Evolutionary conservation across 164 flowering plant genomes (phyloP).

Genomic region (Saururus chinensis): DNA sequence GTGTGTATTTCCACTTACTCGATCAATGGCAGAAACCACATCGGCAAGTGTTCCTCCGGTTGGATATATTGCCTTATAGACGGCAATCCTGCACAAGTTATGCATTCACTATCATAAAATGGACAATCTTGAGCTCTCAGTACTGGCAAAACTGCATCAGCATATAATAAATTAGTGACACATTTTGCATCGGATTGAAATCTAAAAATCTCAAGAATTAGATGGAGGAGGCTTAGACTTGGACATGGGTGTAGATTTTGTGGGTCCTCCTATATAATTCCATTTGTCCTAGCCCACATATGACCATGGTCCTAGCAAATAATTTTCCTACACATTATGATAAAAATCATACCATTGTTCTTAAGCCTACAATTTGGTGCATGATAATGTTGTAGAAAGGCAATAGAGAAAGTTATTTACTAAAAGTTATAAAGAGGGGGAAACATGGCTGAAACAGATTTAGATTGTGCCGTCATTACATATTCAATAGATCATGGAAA

Average conservation of each 20-base stretch:
- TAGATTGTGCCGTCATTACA: too few relatives aligned
- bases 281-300: too few relatives aligned
- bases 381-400: too few relatives aligned
- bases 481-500: too few relatives aligned
- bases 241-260: too few relatives aligned
- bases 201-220: too few relatives aligned
- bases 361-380: too few relatives aligned
- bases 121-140: background rate
- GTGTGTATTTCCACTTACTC: slow-evolving; percentile 27
- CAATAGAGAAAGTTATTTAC: slow-evolving; percentile 63
- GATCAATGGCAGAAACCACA: slow-evolving; percentile 79
- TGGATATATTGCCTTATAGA: slow-evolving; percentile 83
- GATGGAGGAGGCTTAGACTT: too few relatives aligned
- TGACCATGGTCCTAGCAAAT: too few relatives aligned
- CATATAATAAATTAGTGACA: background rate
- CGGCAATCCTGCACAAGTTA: slow-evolving; percentile 57
- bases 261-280: too few relatives aligned
- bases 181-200: background rate
- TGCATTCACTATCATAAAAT: background rate
- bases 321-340: too few relatives aligned
- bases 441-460: slow-evolving; percentile 65
- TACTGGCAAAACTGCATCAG: background rate
- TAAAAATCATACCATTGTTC: slow-evolving; percentile 62
- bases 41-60: slow-evolving; percentile 62
- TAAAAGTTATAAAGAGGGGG: too few relatives aligned